Percentiles rank a stretch among this genome's conserved stretches.
Conservation (phyloP, 306 rosid species). For the Sophora flavescens region DNA sequence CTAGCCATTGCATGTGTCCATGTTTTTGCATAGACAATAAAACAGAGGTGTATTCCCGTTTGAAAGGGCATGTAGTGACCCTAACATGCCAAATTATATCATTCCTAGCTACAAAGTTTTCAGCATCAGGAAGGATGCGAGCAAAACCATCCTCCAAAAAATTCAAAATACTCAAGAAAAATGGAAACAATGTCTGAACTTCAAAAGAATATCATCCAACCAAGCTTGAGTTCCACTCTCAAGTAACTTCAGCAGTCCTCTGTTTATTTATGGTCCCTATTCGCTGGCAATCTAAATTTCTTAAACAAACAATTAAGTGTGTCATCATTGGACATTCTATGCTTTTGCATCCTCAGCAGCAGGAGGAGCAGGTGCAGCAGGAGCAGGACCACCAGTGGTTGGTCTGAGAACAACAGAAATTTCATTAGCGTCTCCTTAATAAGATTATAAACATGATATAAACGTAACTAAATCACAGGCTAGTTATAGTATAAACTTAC, state of each 20-base stretch:
- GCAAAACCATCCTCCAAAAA: constrained; percentile 79
- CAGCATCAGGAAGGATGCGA: constrained; percentile 62
- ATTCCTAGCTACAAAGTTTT: constrained; percentile 56
- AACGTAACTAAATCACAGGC: constrained; percentile 9
- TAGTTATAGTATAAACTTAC: constrained; percentile 62
- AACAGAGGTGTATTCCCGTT: constrained; percentile 44
- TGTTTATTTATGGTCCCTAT: constrained; percentile 66
- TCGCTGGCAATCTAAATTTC: constrained; percentile 48
- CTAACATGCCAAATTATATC: constrained; percentile 57
- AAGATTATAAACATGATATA: neutral
- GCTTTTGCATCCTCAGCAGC: constrained; percentile 44
- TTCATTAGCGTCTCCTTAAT: neutral
- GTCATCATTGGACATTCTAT: constrained; percentile 31
- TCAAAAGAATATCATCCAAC: constrained; percentile 55
- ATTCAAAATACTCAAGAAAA: constrained; percentile 48
- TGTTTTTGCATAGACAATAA: constrained; percentile 47
- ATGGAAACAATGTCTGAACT: constrained; percentile 51
- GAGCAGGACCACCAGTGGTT: constrained; percentile 91
- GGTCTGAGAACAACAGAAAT: constrained; percentile 65
- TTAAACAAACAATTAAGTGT: constrained; percentile 44
- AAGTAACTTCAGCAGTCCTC: constrained; percentile 55
- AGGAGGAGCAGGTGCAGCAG: constrained; percentile 50
- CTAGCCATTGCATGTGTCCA: constrained; percentile 41
- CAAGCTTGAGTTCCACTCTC: constrained; percentile 53
- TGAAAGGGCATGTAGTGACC: constrained; percentile 48